Base-by-base conservation (phyloP, 2,329 filamentous ascomycete species). In the Fusarium albosuccineum region DNA sequence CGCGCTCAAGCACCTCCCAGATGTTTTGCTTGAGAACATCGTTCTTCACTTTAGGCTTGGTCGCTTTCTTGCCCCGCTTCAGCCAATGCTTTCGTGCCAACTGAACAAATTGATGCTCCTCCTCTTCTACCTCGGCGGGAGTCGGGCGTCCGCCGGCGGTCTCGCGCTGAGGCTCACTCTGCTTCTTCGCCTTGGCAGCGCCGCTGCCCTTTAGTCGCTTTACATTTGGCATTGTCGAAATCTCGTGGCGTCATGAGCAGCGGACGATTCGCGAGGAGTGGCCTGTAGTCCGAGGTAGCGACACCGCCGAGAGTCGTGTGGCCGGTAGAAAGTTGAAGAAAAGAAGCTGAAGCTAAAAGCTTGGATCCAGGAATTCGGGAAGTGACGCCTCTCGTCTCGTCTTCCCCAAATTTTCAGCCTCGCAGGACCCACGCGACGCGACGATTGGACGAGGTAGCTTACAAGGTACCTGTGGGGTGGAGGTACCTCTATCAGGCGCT, bases 81-180 rank as follows among this genome's bases (percentile, higher is more conserved):
- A 97, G 83, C 96, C 96, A 99, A 80, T 95, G 87, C 78, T 92
- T 89, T 75, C 90, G 88, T 64, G 96, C 96, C 68, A 97, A 83
- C 77, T 91, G 87, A 73, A 91, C 89, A 80, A 93, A 93, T 68
- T 86, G 82, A 72, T 84, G 89, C 74, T 93, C 91, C 74, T 89
- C 90, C 70, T 92, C 89, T 64, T 92, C 91, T 70, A 89, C 87
- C 66, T 91, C 85, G 6, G 89, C 89, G 7, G 91, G 88, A 44
- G 89, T 87, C 57, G 83, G 77, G 41, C 76, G 76, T 59, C 70
- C 82, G 57, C 81, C 79, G 30, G 71, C 68, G 41, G 80, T 75
- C 66, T 82, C 79, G 44, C 79, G 72, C 73, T 79, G 78, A 62
- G 81, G 76, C 52, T 77, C 66, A 26, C 72, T 70, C n/a, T 75